Evolutionary conservation across 768 basidiomycete species (phyloP).

Genomic region (Lactifluus piperatus): DNA sequence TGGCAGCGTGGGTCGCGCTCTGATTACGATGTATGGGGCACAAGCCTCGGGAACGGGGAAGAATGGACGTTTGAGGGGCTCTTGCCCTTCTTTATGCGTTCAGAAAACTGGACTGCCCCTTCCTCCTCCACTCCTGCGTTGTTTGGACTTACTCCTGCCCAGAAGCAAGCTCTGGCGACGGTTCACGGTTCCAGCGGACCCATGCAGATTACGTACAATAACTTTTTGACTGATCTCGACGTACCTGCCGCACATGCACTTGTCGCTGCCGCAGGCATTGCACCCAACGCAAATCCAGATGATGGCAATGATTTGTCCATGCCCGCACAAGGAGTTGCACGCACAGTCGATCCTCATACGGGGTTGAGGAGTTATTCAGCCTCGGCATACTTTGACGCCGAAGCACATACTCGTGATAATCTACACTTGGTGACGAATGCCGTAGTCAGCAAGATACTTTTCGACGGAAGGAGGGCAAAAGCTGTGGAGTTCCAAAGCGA

Average conservation of each 20-base stretch:
- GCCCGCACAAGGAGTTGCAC: constrained; percentile 15
- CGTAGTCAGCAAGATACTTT: constrained; percentile 7
- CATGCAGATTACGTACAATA: constrained; percentile 17
- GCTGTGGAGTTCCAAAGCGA: constrained; percentile 11
- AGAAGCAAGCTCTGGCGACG: constrained; percentile 1
- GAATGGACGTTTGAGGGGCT: constrained; percentile 17
- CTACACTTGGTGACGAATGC: constrained; percentile 14
- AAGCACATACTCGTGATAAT: constrained; percentile 6
- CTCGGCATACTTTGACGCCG: constrained; percentile 13
- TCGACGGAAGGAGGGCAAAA: constrained; percentile 9
- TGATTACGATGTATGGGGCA: constrained; percentile 18
- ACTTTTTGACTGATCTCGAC: constrained; percentile 14
- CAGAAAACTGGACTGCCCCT: constrained; percentile 16
- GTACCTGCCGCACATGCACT: constrained; percentile 17
- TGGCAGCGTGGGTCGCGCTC: constrained; percentile 17
- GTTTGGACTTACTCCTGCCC: constrained; percentile 4
- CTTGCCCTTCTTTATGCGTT: constrained; percentile 14
- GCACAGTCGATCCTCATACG: constrained; percentile 10
- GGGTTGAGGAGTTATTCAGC: constrained; percentile 15
- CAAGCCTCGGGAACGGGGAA: constrained; percentile 10
- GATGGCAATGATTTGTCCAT: constrained; percentile 16
- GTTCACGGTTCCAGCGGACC: constrained; percentile 7
- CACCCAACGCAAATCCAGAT: constrained; percentile 14
- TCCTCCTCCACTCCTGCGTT: constrained; percentile 4
- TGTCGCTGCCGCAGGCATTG: constrained; percentile 5